Percentiles rank a stretch among this genome's conserved stretches.
These are phyloP conservation scores for Ascoidea tarda DNA, from an alignment of 805 yeast genomes.

Conservation along the genomic window DNA sequence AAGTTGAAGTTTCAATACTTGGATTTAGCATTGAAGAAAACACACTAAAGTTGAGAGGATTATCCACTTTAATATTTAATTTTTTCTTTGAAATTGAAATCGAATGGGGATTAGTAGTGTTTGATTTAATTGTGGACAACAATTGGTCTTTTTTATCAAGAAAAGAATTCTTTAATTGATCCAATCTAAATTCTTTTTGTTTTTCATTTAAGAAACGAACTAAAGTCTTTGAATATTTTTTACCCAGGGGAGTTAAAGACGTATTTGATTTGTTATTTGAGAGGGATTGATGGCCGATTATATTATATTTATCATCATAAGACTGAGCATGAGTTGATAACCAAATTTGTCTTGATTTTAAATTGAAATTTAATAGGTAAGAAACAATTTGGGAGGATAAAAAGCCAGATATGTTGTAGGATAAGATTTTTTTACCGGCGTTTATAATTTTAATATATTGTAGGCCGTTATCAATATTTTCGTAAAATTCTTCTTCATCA, in stretches of 20 bases:
- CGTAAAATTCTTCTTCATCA: slow-evolving; percentile 27
- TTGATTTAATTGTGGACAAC: not conserved
- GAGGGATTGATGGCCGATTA: slow-evolving; percentile 54
- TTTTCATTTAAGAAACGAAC: slow-evolving; percentile 62
- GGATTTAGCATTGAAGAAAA: too few relatives aligned
- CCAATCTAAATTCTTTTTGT: slow-evolving; percentile 50
- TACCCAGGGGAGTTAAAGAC: slow-evolving; percentile 60
- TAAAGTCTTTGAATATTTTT: slow-evolving; percentile 56
- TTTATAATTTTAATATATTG: slow-evolving; percentile 52
- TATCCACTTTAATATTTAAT: slow-evolving; percentile 16
- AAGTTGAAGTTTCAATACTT: too few relatives aligned
- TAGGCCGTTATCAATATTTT: slow-evolving; percentile 24
- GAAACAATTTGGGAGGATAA: slow-evolving; percentile 88
- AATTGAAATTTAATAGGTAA: slow-evolving; percentile 77
- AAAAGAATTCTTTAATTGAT: slow-evolving; percentile 40
- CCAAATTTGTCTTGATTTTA: slow-evolving; percentile 87
- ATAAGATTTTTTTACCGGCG: slow-evolving; percentile 52
- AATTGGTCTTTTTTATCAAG: slow-evolving; percentile 18
- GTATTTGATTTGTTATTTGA: slow-evolving; percentile 34
- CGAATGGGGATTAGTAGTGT: not conserved
- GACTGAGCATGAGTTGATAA: slow-evolving; percentile 93
- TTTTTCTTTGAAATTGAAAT: not conserved
- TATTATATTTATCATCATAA: slow-evolving; percentile 69
- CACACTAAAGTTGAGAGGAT: too few relatives aligned
- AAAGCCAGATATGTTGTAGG: slow-evolving; percentile 57